Evolutionary conservation across 139 green algal genomes (phyloP).

Genomic region (Picochlorum sp.): DNA sequence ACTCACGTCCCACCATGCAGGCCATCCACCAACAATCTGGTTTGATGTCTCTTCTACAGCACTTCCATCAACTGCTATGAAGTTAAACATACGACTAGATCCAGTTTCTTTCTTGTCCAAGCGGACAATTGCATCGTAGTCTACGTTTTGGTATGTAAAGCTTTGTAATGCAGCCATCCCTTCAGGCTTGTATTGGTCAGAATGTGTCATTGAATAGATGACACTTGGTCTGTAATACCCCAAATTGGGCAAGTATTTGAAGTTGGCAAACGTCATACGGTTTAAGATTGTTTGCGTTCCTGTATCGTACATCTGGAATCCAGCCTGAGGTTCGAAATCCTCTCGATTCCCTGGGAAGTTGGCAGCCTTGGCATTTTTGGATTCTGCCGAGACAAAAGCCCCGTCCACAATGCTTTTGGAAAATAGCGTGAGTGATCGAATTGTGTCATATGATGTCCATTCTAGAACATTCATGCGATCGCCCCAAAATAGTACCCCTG

Average conservation of each 20-base stretch:
- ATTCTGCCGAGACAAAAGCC: slow-evolving; percentile 27
- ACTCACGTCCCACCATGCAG: slow-evolving; percentile 41
- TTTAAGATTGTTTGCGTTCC: slow-evolving; percentile 42
- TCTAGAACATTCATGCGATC: not conserved
- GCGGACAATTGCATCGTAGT: slow-evolving; percentile 32
- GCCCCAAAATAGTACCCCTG: not conserved
- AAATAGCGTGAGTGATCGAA: not conserved
- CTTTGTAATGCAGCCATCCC: slow-evolving; percentile 19
- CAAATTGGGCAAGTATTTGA: slow-evolving; percentile 34
- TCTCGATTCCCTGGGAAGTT: slow-evolving; percentile 30
- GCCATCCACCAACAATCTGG: slow-evolving; percentile 35
- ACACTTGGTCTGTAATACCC: slow-evolving; percentile 20
- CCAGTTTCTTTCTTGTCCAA: slow-evolving; percentile 30
- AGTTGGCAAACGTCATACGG: slow-evolving; percentile 48
- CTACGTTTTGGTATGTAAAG: slow-evolving; percentile 37
- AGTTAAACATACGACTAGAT: slow-evolving; percentile 55
- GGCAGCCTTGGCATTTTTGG: slow-evolving; percentile 21
- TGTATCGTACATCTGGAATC: slow-evolving; percentile 43
- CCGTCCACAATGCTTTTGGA: slow-evolving; percentile 27
- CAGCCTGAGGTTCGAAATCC: slow-evolving; percentile 39
- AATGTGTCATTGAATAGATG: slow-evolving; percentile 36
- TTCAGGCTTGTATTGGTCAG: slow-evolving; percentile 48
- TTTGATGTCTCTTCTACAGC: slow-evolving; percentile 8
- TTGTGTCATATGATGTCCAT: slow-evolving; percentile 2
- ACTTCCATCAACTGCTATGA: slow-evolving; percentile 40